phyloP scores from a whole-genome alignment of 208 protist species.

The Herpetomonas tarakana region DNA sequence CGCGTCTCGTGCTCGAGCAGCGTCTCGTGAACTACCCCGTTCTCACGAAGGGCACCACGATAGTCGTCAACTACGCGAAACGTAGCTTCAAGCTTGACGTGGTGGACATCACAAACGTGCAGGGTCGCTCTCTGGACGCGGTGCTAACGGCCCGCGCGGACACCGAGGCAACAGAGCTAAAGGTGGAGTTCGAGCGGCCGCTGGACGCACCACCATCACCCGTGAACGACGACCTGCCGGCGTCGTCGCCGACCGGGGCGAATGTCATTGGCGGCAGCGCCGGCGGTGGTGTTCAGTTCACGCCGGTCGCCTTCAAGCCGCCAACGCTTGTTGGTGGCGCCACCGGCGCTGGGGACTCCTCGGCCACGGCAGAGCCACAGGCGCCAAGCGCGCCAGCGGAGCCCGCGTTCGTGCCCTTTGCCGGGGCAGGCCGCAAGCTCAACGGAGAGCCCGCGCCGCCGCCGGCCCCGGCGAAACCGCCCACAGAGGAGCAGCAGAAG shows the following conservation, averaged over 20 bases:
- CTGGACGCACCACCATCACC: conserved; percentile 87
- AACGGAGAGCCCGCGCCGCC: conserved; percentile 5
- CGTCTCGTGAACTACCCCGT: conserved; percentile 88
- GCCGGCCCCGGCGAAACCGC: conserved; percentile 2
- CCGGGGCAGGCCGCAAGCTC: conserved; percentile 20
- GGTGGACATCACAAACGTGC: conserved; percentile 66
- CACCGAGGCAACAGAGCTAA: conserved; percentile 80
- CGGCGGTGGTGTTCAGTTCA: conserved; percentile 50
- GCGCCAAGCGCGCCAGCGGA: not conserved
- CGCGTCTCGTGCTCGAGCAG: conserved; percentile 90
- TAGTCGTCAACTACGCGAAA: conserved; percentile 90
- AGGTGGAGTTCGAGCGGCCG: conserved; percentile 93
- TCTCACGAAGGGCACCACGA: conserved; percentile 86
- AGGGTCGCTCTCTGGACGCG: conserved; percentile 52
- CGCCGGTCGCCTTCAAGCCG: conserved; percentile 52
- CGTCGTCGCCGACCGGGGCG: conserved; percentile 12
- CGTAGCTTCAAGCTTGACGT: conserved; percentile 87
- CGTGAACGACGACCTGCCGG: conserved; percentile 15
- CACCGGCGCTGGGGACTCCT: not conserved
- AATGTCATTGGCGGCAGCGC: conserved; percentile 64
- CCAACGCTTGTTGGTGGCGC: conserved; percentile 38
- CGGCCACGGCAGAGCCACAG: not conserved
- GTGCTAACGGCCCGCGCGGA: conserved; percentile 91
- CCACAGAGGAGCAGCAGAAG: conserved; percentile 11
- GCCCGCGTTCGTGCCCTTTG: conserved; percentile 14